Conservation (phyloP, 225 moss, liverwort and hornwort species). For the Bryum argenteum region DNA sequence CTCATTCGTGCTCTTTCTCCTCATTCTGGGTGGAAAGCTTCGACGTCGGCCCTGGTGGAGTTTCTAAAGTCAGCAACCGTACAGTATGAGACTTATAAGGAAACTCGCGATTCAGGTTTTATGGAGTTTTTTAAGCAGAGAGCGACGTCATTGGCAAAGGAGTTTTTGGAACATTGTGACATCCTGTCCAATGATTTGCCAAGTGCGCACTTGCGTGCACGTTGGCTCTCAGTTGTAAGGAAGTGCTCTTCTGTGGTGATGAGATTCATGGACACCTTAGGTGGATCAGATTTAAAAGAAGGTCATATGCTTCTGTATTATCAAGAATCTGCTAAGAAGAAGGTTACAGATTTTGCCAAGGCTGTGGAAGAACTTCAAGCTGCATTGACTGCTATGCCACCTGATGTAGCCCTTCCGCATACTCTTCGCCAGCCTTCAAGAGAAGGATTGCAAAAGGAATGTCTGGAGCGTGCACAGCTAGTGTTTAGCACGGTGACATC, state of each 20-base stretch:
- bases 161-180: background rate
- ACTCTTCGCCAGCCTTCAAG: background rate
- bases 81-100: conserved; percentile 30
- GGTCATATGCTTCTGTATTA: conserved; percentile 13
- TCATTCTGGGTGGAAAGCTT: conserved; percentile 52
- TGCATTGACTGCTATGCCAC: background rate
- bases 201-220: conserved; percentile 1
- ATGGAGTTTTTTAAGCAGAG: conserved; percentile 17
- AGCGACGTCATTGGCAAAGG: background rate
- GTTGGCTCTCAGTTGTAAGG: background rate
- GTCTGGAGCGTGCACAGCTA: conserved; percentile 28
- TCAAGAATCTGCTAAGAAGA: background rate
- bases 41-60: conserved; percentile 13
- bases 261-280: conserved; percentile 9
- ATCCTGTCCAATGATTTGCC: conserved; percentile 23
- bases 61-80: conserved; percentile 29
- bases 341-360: background rate
- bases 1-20: conserved; percentile 52
- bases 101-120: background rate
- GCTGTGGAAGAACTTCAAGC: conserved; percentile 5
- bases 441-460: conserved; percentile 17
- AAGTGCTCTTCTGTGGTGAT: background rate
- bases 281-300: background rate
- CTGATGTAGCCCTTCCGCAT: background rate
- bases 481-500: conserved; percentile 37